phyloP scores from a whole-genome alignment of 768 basidiomycete species.

The Psilocybe sp. region DNA sequence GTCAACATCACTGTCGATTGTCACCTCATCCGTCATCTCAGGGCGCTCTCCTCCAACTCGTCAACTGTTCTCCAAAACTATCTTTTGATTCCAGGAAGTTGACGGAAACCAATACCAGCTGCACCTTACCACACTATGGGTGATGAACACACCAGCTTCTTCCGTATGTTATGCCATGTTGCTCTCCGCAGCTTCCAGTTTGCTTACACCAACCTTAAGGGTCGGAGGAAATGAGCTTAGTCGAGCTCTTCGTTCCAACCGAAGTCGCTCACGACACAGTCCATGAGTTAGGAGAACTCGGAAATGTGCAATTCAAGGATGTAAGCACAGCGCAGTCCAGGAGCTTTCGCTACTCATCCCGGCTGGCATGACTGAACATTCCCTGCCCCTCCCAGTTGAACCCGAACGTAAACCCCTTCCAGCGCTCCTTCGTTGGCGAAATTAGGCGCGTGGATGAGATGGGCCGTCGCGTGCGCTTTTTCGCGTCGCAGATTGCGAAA shows the following conservation, averaged over 20 bases:
- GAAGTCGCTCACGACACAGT: conserved; percentile 98
- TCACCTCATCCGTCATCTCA: too few relatives aligned
- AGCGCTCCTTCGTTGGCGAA: conserved; percentile 96
- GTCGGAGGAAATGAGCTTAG: conserved; percentile 97
- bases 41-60: too few relatives aligned
- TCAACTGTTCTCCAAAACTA: too few relatives aligned
- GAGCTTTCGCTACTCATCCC: background rate
- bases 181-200: conserved; percentile 1
- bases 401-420: conserved; percentile 93
- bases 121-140: conserved; percentile 43
- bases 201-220: conserved; percentile 42
- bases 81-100: too few relatives aligned
- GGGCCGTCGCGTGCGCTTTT: conserved; percentile 92
- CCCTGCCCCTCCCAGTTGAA: conserved; percentile 65
- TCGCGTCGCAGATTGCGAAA: conserved; percentile 79
- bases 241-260: conserved; percentile 94
- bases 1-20: too few relatives aligned
- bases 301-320: conserved; percentile 97
- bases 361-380: background rate
- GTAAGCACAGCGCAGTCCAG: conserved; percentile 40
- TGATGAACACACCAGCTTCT: conserved; percentile 79
- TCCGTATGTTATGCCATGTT: conserved; percentile 53
- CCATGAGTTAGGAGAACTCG: conserved; percentile 91
- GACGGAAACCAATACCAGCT: background rate
- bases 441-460: conserved; percentile 95